Evolutionary conservation across 768 basidiomycete species (phyloP).

Genomic region (Leccinellum albellum): DNA sequence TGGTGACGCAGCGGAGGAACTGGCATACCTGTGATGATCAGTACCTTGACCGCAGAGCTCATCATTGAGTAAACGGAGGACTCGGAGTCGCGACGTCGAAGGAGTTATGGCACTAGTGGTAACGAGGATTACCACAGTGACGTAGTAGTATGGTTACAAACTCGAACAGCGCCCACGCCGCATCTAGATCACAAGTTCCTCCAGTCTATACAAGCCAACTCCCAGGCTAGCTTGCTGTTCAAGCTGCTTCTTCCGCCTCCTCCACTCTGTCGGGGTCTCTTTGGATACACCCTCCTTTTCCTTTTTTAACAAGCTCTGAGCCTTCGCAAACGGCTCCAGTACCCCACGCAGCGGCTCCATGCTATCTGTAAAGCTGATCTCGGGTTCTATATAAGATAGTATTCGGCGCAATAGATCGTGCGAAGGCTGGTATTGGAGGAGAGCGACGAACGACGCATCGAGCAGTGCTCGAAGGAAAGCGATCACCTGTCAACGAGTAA

Average conservation of each 20-base stretch:
- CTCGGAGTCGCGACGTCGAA: neutral
- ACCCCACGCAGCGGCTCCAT: conserved; percentile 57
- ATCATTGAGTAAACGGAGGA: neutral
- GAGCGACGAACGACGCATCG: conserved; percentile 66
- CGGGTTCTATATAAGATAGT: conserved; percentile 50
- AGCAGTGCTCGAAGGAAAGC: conserved; percentile 61
- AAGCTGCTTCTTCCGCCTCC: conserved; percentile 49
- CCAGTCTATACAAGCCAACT: conserved; percentile 67
- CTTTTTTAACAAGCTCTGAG: conserved; percentile 45
- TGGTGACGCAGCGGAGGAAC: neutral
- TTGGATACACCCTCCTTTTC: conserved; percentile 38
- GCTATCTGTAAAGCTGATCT: conserved; percentile 47
- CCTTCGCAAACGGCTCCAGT: conserved; percentile 58
- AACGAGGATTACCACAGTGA: neutral
- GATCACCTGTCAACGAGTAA: conserved; percentile 48
- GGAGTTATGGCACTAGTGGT: neutral
- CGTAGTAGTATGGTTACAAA: neutral
- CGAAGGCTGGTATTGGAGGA: conserved; percentile 62
- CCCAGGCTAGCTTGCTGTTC: conserved; percentile 49
- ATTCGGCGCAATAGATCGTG: conserved; percentile 50
- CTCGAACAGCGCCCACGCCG: neutral
- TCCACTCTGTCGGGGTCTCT: conserved; percentile 42
- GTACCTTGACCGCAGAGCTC: conserved; percentile 18
- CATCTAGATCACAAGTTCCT: conserved; percentile 57
- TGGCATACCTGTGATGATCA: conserved; percentile 28